These are phyloP conservation scores for Nemania abortiva DNA, from an alignment of 2,329 filamentous ascomycete genomes.

Conservation along the genomic window DNA sequence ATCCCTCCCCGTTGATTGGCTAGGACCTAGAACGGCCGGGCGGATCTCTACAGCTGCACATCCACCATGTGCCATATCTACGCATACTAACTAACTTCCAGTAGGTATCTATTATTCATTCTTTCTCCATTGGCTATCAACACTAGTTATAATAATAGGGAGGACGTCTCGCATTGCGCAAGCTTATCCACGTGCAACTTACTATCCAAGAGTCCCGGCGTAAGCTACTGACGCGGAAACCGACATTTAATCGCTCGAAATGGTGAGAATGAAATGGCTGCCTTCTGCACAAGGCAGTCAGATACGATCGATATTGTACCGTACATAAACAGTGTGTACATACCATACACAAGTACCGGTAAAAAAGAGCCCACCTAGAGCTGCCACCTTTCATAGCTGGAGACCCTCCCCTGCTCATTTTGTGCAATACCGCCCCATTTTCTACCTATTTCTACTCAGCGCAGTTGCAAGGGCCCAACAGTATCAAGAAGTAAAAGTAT, in stretches of 20 bases:
- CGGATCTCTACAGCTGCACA: constrained; percentile 9
- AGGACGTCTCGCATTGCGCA: not conserved
- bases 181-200: constrained; percentile 3
- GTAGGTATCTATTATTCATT: too few species aligned
- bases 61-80: too few species aligned
- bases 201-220: not conserved
- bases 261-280: constrained; percentile 17
- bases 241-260: not conserved
- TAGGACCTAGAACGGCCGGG: not conserved
- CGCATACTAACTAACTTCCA: too few species aligned
- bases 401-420: too few species aligned
- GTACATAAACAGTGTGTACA: not conserved
- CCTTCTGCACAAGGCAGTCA: constrained; percentile 34
- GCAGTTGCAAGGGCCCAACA: too few species aligned
- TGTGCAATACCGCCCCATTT: too few species aligned
- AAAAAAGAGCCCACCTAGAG: too few species aligned
- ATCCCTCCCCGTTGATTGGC: constrained; percentile 21
- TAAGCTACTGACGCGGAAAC: constrained; percentile 23
- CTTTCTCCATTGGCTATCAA: too few species aligned
- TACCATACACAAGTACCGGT: not conserved
- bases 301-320: not conserved
- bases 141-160: not conserved
- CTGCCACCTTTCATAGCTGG: too few species aligned
- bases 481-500: too few species aligned
- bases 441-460: too few species aligned